A percentile compares a stretch with the other conserved stretches of the same genome.
phyloP scores from a whole-genome alignment of 1,284 basidiomycete species.

The Papiliotrema fonsecae region DNA sequence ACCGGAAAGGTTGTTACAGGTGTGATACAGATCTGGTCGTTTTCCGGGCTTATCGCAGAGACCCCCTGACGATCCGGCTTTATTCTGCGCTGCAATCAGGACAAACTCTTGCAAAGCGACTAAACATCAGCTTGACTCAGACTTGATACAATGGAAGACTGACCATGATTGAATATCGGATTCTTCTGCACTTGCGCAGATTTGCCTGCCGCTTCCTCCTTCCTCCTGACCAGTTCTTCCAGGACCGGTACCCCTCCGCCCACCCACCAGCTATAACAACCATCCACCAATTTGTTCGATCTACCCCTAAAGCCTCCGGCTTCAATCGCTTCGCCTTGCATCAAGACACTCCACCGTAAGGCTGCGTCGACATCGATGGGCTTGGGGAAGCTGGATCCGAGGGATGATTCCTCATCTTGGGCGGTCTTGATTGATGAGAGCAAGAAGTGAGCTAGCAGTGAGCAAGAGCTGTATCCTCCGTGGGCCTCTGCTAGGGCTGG shows the following conservation, averaged over 20 bases:
- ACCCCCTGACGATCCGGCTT: slow-evolving; percentile 60
- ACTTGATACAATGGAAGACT: background rate
- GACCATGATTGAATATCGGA: slow-evolving; percentile 1
- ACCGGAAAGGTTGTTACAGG: slow-evolving; percentile 81
- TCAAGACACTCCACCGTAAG: slow-evolving; percentile 74
- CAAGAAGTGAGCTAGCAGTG: slow-evolving; percentile 76
- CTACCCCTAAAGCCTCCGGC: slow-evolving; percentile 89
- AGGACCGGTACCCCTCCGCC: slow-evolving; percentile 82
- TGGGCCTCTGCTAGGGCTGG: slow-evolving; percentile 70
- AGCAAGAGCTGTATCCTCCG: slow-evolving; percentile 94
- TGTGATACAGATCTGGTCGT: slow-evolving; percentile 81
- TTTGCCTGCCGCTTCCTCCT: slow-evolving; percentile 19
- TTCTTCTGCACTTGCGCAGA: background rate
- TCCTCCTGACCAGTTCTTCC: slow-evolving; percentile 56
- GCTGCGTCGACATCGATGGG: slow-evolving; percentile 61
- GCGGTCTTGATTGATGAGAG: slow-evolving; percentile 46
- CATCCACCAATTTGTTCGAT: slow-evolving; percentile 97
- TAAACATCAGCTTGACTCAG: slow-evolving; percentile 15
- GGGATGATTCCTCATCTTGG: slow-evolving; percentile 9
- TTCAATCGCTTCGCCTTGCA: slow-evolving; percentile 81
- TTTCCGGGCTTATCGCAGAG: slow-evolving; percentile 93
- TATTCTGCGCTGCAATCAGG: slow-evolving; percentile 76
- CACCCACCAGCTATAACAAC: slow-evolving; percentile 99
- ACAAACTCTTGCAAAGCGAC: slow-evolving; percentile 82
- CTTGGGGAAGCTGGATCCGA: slow-evolving; percentile 34